A percentile compares a stretch with the other conserved stretches of the same genome.
Conservation (phyloP, 1,284 basidiomycete genomes). For the Meira nashicola region DNA sequence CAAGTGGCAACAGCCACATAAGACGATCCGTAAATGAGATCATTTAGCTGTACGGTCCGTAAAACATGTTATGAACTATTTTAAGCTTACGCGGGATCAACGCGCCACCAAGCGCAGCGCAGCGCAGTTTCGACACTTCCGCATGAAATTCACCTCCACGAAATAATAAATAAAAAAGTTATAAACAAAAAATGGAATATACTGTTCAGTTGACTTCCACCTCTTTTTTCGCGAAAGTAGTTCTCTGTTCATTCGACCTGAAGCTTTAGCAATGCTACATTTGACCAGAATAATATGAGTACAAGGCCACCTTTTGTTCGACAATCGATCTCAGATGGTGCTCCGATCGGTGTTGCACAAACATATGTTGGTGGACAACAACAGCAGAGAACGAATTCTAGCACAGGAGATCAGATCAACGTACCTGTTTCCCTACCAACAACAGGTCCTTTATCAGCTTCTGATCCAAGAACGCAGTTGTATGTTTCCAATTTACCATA, state of each 20-base stretch:
- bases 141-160: too few relatives aligned
- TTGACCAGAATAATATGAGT: not conserved
- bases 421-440: constrained; percentile 10
- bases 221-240: not conserved
- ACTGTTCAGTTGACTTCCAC: not conserved
- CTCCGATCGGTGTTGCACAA: not conserved
- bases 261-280: too few relatives aligned
- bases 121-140: too few relatives aligned
- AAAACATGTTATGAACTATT: too few relatives aligned
- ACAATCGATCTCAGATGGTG: constrained; percentile 27
- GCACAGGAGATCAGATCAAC: constrained; percentile 13
- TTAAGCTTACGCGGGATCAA: too few relatives aligned
- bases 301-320: constrained; percentile 24
- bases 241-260: too few relatives aligned
- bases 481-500: constrained; percentile 52
- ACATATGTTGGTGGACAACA: constrained; percentile 6
- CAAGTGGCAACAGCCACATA: too few relatives aligned
- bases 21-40: too few relatives aligned
- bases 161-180: too few relatives aligned
- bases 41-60: too few relatives aligned
- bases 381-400: constrained; percentile 16
- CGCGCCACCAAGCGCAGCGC: too few relatives aligned
- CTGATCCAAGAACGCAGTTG: constrained; percentile 75
- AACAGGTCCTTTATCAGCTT: constrained; percentile 36
- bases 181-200: not conserved